Percentiles rank a stretch among this genome's conserved stretches.
These are phyloP conservation scores for Bruguiera parviflora DNA, from an alignment of 345 rosid genomes.

Conservation along the genomic window DNA sequence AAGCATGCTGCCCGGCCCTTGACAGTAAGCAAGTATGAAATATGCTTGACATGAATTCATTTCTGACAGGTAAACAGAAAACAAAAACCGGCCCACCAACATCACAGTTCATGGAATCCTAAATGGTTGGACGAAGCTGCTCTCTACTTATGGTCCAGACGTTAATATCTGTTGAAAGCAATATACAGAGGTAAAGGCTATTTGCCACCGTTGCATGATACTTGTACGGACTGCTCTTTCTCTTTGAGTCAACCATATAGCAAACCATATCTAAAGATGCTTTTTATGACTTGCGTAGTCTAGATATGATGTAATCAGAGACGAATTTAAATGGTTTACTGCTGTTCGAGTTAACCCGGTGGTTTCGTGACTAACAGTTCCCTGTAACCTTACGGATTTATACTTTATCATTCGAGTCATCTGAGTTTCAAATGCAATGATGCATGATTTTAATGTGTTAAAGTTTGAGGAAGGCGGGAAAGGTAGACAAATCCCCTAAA, in stretches of 20 bases:
- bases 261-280: constrained; percentile 27
- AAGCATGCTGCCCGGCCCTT: no score
- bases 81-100: constrained; percentile 75
- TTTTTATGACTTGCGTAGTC: constrained; percentile 17
- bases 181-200: constrained; percentile 15
- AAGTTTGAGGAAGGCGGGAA: no score
- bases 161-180: constrained; percentile 2
- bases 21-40: neutral
- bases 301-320: constrained; percentile 28
- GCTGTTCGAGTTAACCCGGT: neutral
- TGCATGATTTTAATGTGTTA: no score
- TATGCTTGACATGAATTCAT: neutral
- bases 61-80: constrained; percentile 65
- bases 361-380: no score
- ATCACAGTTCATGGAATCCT: constrained; percentile 82
- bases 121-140: constrained; percentile 11
- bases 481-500: no score
- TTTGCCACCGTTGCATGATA: constrained; percentile 17
- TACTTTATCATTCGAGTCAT: no score
- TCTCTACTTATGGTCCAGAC: constrained; percentile 8
- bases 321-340: constrained; percentile 16
- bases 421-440: no score
- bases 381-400: no score
- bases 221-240: constrained; percentile 12
- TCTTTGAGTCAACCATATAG: neutral